Conservation (phyloP, 441 rosid species). For the Flueggea neowawraea region DNA sequence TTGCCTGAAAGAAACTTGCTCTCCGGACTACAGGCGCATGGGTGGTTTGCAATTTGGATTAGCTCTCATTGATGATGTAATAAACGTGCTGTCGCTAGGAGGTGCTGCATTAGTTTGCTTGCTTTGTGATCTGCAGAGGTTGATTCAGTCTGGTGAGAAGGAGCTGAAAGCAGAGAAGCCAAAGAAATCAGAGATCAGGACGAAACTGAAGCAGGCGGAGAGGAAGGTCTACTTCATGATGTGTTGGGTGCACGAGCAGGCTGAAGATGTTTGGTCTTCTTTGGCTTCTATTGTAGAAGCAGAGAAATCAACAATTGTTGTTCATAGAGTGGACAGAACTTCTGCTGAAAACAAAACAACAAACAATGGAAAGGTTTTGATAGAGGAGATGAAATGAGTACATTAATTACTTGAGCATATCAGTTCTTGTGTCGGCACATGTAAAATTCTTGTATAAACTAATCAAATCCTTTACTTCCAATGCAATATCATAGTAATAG, state of each 20-base stretch:
- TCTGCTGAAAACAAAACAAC: slow-evolving; percentile 18
- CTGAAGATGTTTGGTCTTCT: slow-evolving; percentile 54
- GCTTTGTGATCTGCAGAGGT: slow-evolving; percentile 72
- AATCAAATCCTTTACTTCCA: too few species aligned
- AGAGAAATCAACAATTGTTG: slow-evolving; percentile 46
- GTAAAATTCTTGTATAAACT: too few species aligned
- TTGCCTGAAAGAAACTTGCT: slow-evolving; percentile 82
- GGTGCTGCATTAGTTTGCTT: slow-evolving; percentile 50
- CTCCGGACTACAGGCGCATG: slow-evolving; percentile 56
- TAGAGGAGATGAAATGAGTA: slow-evolving; percentile 34
- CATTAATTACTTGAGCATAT: not conserved
- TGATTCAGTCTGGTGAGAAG: slow-evolving; percentile 49
- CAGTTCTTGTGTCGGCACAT: not conserved
- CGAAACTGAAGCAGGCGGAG: slow-evolving; percentile 65
- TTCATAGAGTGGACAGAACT: slow-evolving; percentile 20
- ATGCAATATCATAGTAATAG: too few species aligned
- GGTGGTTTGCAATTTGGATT: slow-evolving; percentile 72
- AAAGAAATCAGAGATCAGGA: slow-evolving; percentile 44
- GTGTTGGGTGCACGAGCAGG: slow-evolving; percentile 93
- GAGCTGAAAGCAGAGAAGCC: slow-evolving; percentile 40
- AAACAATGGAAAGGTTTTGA: slow-evolving; percentile 27
- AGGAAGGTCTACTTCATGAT: slow-evolving; percentile 71
- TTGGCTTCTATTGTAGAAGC: slow-evolving; percentile 49
- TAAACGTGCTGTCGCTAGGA: slow-evolving; percentile 52
- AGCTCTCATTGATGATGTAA: slow-evolving; percentile 55